Evolutionary conservation across 345 rosid genomes (phyloP), one percentile per base, ranked within the genome.

Genomic region (Boechera stricta): DNA sequence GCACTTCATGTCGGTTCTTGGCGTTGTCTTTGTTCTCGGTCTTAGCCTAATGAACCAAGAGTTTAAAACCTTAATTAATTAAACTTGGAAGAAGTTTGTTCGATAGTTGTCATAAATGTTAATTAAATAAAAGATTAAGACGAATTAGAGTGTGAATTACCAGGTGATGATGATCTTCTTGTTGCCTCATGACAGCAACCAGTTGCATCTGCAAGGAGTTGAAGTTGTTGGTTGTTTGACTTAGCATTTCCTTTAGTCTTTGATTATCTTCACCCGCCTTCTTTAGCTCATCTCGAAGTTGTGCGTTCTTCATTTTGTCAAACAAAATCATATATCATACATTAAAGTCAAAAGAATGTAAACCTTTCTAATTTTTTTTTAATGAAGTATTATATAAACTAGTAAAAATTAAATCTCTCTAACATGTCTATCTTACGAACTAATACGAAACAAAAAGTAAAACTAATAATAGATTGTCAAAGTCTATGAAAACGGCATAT

Each of bases 261-360:
- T 81, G 92, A 47, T 91, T 93, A 77, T 96, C 99, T 10, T 80
- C 69, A 29, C 80, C 85, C 89, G 86, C 85, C 51, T 82, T 82
- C 70, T 86, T 87, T 39, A 96, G 86, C 88, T 91, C 93, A 52
- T 67, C 81, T 74, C 87, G 89, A 78, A 96, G 84, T 31, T 88
- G 84, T 5, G 70, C 86, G 66, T 85, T 73, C 78, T 72, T 66
- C 72, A 72, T 65, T 70, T 77, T n/a, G 21, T 45, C 15, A 3
- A 70, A 71, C 18, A 56, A 16, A 39, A 38, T 18, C 33, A 70
- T 51, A 53, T 32, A 21, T 68, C 2, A 60, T 0, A 49, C 26
- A 35, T 35, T 29, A 5, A 18, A 44, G 33, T 52, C 1, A 29
- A 15, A n/a, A 21, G 9, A 0, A 9, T 16, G 45, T 10, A 59